A percentile compares a stretch with the other conserved stretches of the same genome.
phyloP scores from a whole-genome alignment of 257 asterid genomes.

The Solanum tarapatanum region DNA sequence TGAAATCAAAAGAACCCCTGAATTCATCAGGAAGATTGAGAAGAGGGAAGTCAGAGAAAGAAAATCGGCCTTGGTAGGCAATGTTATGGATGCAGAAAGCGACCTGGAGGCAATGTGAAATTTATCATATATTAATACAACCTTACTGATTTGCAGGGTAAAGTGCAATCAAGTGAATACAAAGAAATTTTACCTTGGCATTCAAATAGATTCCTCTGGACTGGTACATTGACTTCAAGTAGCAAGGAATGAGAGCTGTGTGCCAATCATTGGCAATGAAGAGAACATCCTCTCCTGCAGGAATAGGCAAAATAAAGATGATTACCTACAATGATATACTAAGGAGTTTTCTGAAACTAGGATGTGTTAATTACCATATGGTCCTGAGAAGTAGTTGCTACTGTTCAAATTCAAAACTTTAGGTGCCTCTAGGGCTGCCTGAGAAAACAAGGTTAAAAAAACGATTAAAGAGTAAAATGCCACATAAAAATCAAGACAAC shows the following conservation, averaged over 20 bases:
- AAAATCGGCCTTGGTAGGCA: constrained; percentile 89
- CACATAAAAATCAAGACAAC: not conserved
- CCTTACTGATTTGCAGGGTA: not conserved
- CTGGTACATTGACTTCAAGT: constrained; percentile 73
- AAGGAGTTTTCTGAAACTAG: not conserved
- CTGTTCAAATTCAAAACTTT: constrained; percentile 50
- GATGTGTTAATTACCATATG: constrained; percentile 45
- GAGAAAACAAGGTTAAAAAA: constrained; percentile 6
- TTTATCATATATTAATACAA: not conserved
- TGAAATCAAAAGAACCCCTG: constrained; percentile 83
- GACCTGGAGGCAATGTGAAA: constrained; percentile 32
- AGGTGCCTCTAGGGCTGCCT: constrained; percentile 97
- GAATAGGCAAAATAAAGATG: not conserved
- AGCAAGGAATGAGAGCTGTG: constrained; percentile 87
- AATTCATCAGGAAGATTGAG: constrained; percentile 70
- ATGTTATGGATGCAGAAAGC: constrained; percentile 97
- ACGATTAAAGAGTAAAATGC: not conserved
- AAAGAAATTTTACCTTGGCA: constrained; percentile 52
- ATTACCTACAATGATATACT: not conserved
- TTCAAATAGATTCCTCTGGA: constrained; percentile 61
- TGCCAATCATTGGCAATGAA: constrained; percentile 97
- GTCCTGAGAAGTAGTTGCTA: constrained; percentile 70
- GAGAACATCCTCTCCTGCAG: constrained; percentile 77
- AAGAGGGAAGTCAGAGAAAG: constrained; percentile 62
- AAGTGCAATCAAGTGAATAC: not conserved